These are phyloP conservation scores for Solanum arcanum DNA, from an alignment of 257 asterid species.

Conservation along the genomic window DNA sequence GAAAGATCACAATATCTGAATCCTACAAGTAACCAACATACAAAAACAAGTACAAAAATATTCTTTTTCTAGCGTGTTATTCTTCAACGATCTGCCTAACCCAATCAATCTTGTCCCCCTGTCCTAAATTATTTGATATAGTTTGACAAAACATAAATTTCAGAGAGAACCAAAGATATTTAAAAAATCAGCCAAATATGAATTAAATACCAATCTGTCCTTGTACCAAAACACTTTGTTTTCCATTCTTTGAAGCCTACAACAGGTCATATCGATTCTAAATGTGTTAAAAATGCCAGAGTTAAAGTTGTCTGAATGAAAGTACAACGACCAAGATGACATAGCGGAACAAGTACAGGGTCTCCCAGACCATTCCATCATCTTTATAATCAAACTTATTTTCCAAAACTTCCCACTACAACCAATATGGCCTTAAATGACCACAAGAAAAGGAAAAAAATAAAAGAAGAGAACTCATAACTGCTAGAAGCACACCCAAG, in stretches of 20 bases:
- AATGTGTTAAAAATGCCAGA: not conserved
- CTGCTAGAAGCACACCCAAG: not conserved
- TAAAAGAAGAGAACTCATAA: not conserved
- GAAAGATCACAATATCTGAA: not conserved
- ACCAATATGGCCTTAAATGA: not conserved
- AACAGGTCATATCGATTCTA: not conserved
- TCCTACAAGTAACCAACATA: not conserved
- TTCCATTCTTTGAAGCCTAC: not conserved
- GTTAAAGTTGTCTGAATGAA: not conserved
- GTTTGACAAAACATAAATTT: not conserved
- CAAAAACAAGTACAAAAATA: not conserved
- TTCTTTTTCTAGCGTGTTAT: not conserved
- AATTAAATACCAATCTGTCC: not conserved
- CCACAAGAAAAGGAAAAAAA: not conserved
- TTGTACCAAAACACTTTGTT: not conserved
- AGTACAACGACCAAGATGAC: not conserved
- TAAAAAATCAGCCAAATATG: not conserved
- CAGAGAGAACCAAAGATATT: not conserved
- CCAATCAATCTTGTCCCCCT: not conserved
- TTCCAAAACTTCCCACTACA: not conserved
- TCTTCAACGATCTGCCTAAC: not conserved
- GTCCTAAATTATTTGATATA: not conserved
- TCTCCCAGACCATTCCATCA: not conserved
- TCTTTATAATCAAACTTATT: not conserved
- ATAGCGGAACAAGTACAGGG: not conserved